Conservation (phyloP, 2,329 filamentous ascomycete species). For the Albophoma yamanashiensis region DNA sequence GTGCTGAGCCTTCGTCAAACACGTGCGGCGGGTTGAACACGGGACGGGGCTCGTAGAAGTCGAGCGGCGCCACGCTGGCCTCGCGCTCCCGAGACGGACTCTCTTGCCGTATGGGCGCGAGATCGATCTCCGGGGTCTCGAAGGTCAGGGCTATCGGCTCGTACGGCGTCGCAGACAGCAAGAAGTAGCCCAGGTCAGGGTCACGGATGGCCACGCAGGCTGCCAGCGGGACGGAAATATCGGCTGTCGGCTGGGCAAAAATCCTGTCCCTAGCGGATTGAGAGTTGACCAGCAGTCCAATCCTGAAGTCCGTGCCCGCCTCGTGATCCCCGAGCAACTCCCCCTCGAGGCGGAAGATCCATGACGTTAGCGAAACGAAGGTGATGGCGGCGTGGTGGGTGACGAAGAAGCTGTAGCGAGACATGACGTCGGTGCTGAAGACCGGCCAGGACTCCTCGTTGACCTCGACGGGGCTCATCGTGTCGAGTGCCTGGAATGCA, state of each 20-base stretch:
- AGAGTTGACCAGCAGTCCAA: slow-evolving; percentile 48
- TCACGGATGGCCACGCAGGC: slow-evolving; percentile 45
- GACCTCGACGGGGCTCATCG: slow-evolving; percentile 42
- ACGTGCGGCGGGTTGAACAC: slow-evolving; percentile 52
- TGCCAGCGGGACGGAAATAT: slow-evolving; percentile 37
- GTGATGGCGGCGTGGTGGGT: slow-evolving; percentile 51
- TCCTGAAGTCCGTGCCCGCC: slow-evolving; percentile 49
- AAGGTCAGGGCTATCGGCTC: slow-evolving; percentile 50
- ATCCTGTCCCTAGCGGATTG: slow-evolving; percentile 48
- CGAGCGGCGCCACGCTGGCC: slow-evolving; percentile 31
- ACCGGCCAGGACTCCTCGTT: slow-evolving; percentile 50
- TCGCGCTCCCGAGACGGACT: slow-evolving; percentile 31
- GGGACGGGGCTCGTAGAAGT: slow-evolving; percentile 53
- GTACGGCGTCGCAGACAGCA: slow-evolving; percentile 48
- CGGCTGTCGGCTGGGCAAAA: slow-evolving; percentile 39
- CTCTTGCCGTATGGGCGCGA: slow-evolving; percentile 29
- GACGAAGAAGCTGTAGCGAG: slow-evolving; percentile 52
- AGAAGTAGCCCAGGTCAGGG: slow-evolving; percentile 52
- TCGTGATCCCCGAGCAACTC: slow-evolving; percentile 47
- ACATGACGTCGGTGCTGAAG: slow-evolving; percentile 50
- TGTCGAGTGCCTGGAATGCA: slow-evolving; percentile 53
- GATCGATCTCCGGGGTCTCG: slow-evolving; percentile 44
- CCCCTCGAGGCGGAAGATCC: slow-evolving; percentile 53
- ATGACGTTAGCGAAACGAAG: slow-evolving; percentile 47
- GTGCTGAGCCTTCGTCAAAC: slow-evolving; percentile 45